phyloP scores from a whole-genome alignment of 257 asterid genomes.

The Ophiorrhiza pumila region DNA sequence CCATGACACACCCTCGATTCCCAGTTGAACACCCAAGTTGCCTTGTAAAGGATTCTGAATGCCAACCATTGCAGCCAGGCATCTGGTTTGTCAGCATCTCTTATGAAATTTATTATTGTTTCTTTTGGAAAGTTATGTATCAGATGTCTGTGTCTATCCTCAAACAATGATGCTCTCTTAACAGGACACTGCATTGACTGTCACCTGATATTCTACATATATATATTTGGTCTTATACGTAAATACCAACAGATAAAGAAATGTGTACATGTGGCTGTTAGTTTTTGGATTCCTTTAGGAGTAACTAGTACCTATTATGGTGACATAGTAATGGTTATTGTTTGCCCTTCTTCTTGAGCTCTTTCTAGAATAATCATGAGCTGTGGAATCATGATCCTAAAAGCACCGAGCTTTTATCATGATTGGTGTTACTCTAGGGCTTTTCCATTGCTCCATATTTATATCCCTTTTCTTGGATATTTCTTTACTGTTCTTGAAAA shows the following conservation, averaged over 20 bases:
- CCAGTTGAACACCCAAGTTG: conserved; percentile 80
- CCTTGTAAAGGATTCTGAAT: conserved; percentile 69
- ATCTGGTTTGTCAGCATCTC: conserved; percentile 59
- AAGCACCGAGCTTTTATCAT: not conserved
- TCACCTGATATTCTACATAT: not conserved
- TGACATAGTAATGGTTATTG: not conserved
- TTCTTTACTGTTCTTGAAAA: not conserved
- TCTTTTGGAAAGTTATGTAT: not conserved
- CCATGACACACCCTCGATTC: conserved; percentile 97
- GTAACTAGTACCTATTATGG: not conserved
- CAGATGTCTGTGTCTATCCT: not conserved
- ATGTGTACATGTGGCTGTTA: not conserved
- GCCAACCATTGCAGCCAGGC: conserved; percentile 87
- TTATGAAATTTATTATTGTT: not conserved
- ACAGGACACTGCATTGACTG: not conserved
- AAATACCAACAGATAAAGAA: not conserved
- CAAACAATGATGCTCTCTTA: not conserved
- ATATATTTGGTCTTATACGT: not conserved
- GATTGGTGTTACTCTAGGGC: not conserved
- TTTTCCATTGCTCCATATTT: not conserved
- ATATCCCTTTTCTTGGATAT: not conserved
- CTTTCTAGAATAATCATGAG: not conserved
- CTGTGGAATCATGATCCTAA: not conserved
- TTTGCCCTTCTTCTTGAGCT: not conserved
- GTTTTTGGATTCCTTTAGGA: too few relatives aligned